Percentiles rank a stretch among this genome's conserved stretches.
Conservation (phyloP, 129 eudicot genomes). For the Centella asiatica region DNA sequence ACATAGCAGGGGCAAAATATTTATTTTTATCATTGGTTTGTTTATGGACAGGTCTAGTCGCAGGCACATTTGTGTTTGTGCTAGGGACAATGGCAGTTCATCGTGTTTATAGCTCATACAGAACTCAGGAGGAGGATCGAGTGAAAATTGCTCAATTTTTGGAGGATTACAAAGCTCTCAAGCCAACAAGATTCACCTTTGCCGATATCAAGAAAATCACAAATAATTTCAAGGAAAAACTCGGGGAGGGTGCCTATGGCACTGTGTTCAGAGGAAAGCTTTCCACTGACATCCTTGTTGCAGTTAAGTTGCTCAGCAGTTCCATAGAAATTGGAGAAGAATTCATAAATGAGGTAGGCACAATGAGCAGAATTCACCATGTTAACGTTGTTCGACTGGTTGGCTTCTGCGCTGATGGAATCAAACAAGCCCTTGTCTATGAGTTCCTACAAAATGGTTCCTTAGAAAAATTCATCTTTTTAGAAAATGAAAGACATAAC, state of each 20-base stretch:
- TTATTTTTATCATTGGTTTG: background rate
- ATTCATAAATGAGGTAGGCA: conserved; percentile 13
- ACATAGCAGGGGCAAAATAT: too few relatives aligned
- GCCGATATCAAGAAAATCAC: conserved; percentile 14
- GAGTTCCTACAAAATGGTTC: background rate
- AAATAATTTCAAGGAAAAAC: conserved; percentile 2
- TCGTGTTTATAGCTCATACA: background rate
- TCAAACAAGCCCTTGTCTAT: background rate
- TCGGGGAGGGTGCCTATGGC: conserved; percentile 9
- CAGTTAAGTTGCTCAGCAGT: conserved; percentile 4
- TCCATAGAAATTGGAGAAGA: conserved; percentile 1
- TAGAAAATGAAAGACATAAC: background rate
- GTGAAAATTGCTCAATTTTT: background rate
- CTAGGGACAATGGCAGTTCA: background rate
- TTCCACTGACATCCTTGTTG: background rate
- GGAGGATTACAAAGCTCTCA: conserved; percentile 5
- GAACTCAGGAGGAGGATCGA: background rate
- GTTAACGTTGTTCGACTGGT: conserved; percentile 7
- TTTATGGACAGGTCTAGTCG: background rate
- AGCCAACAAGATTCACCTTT: conserved; percentile 8
- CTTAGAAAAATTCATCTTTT: background rate
- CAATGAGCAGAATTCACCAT: conserved; percentile 4
- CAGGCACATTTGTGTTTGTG: background rate
- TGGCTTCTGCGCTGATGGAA: conserved; percentile 5
- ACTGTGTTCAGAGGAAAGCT: conserved; percentile 9